A percentile compares a stretch with the other conserved stretches of the same genome.
Evolutionary conservation across 2,329 filamentous ascomycete genomes (phyloP).

Genomic region (Colletotrichum liaoningense): DNA sequence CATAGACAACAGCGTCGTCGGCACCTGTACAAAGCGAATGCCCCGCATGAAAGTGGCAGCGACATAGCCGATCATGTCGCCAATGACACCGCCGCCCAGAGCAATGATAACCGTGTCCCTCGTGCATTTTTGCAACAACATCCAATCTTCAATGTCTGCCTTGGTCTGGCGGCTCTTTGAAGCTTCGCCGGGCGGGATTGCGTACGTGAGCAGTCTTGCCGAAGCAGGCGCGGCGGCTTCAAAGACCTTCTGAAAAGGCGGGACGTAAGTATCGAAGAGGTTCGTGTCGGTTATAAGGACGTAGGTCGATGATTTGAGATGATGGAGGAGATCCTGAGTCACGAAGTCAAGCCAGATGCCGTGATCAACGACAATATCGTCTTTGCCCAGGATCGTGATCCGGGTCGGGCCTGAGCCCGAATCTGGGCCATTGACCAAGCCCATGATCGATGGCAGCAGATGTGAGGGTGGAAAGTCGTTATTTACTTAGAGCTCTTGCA

Average conservation of each 20-base stretch:
- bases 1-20: slow-evolving; percentile 95
- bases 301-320: slow-evolving; percentile 88
- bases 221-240: slow-evolving; percentile 47
- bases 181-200: slow-evolving; percentile 89
- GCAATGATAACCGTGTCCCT: slow-evolving; percentile 95
- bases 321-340: slow-evolving; percentile 81
- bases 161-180: slow-evolving; percentile 96
- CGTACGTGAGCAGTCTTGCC: slow-evolving; percentile 84
- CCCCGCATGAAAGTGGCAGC: slow-evolving; percentile 99
- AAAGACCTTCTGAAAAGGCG: slow-evolving; percentile 71
- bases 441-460: slow-evolving; percentile 21
- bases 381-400: slow-evolving; percentile 87
- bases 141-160: slow-evolving; percentile 97
- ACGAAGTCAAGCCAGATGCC: slow-evolving; percentile 89
- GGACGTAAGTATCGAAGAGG: slow-evolving; percentile 82
- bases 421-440: slow-evolving; percentile 33
- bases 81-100: slow-evolving; percentile 95
- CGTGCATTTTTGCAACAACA: slow-evolving; percentile 91
- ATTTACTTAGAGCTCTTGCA: neutral
- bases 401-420: slow-evolving; percentile 56
- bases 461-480: neutral
- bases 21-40: slow-evolving; percentile 95
- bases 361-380: slow-evolving; percentile 92
- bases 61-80: slow-evolving; percentile 97
- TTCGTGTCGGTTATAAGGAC: slow-evolving; percentile 98